phyloP scores from a whole-genome alignment of 352 stramenopile species.

The Blastocystis sp. region DNA sequence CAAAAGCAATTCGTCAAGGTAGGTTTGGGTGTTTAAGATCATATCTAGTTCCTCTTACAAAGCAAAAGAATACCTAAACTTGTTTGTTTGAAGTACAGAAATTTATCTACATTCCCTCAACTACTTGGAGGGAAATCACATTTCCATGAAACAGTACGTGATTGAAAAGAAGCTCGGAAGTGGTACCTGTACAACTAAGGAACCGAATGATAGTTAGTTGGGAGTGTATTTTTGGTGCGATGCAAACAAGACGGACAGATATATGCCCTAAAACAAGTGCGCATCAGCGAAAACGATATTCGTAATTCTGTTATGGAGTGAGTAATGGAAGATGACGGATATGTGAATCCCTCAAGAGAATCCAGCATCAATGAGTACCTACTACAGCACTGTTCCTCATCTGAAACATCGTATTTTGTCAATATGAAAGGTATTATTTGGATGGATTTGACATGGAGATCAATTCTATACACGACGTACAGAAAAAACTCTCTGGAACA shows the following conservation, averaged over 20 bases:
- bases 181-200: neutral
- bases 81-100: neutral
- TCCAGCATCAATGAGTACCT: neutral
- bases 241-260: neutral
- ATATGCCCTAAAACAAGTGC: conserved; percentile 53
- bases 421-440: neutral
- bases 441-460: neutral
- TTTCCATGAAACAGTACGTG: conserved; percentile 4
- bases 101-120: neutral
- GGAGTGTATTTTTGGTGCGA: conserved; percentile 40
- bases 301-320: neutral
- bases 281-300: conserved; percentile 14
- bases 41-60: neutral
- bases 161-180: conserved; percentile 44
- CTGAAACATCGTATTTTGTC: neutral
- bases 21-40: neutral
- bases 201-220: conserved; percentile 1
- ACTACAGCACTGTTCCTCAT: neutral
- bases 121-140: neutral
- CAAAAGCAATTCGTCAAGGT: conserved; percentile 13
- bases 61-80: neutral
- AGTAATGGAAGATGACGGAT: neutral
- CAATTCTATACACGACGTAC: conserved; percentile 39
- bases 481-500: conserved; percentile 21
- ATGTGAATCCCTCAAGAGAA: conserved; percentile 3